Evolutionary conservation across 2,329 filamentous ascomycete species (phyloP), one percentile per base, ranked within the genome.

Genomic region (Monosporascus sp.): DNA sequence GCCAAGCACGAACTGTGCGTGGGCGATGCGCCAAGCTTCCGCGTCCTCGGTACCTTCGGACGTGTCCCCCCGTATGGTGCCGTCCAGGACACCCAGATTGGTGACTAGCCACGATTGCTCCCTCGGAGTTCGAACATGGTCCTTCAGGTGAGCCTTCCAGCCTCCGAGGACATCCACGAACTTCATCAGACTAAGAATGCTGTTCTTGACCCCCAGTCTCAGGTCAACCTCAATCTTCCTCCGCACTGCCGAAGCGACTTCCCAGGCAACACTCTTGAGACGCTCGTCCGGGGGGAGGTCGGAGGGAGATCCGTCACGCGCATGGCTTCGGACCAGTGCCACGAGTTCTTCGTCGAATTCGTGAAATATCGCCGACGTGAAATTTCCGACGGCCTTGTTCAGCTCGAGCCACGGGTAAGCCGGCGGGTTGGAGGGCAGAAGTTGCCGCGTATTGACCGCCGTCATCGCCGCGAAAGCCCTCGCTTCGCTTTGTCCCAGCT

Each of bases 31-130:
- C 59, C 60, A 64, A 14, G 14, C 41, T 22, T 35, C 38, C 18
- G 17, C 37, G 7, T 8, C 17, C 28, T 43, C 45, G 2, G 9
- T 14, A 17, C 28, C 45, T 37, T 24, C 26, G 17, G 44, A 15
- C 11, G n/a, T 37, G 26, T 44, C 1, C 6, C 15, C 44, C 15
- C 8, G 9, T 24, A 6, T 9, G 40, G 48, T 22, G n/a, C 66
- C 63, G 52, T 69, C 55, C 22, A 71, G 52, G n/a, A 67, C 62
- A 44, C 66, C 67, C n/a, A 68, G 49, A 55, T 68, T 69, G 45
- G 63, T 68, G 18, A 69, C 60, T 41, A 67, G 55, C 66, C 66
- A 68, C 37, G 65, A 55, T 37, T 65, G 61, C 49, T 65, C 60
- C 44, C 66, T 59, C 55, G 59, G 55, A 60, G 58, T 64, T 31